phyloP scores from a whole-genome alignment of 345 rosid species.

The Microthlaspi erraticum region DNA sequence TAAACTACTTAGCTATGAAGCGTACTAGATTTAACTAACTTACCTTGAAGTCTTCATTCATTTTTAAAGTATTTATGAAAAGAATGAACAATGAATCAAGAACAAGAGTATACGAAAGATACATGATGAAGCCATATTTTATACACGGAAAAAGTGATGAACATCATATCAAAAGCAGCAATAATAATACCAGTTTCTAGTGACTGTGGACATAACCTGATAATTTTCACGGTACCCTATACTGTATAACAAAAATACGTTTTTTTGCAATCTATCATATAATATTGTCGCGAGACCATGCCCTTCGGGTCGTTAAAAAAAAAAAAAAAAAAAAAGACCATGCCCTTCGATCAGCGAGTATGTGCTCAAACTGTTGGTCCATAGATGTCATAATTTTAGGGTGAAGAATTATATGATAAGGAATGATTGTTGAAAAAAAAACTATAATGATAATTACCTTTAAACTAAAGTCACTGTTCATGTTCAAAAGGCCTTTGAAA shows the following conservation, averaged over 20 bases:
- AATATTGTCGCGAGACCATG: conserved; percentile 37
- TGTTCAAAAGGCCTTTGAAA: conserved; percentile 38
- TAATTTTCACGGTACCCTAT: conserved; percentile 40
- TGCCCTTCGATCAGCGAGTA: conserved; percentile 36
- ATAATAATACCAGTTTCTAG: conserved; percentile 34
- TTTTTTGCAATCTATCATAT: conserved; percentile 12
- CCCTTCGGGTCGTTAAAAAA: too few species aligned
- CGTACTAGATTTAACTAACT: conserved; percentile 27
- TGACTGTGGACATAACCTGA: conserved; percentile 43
- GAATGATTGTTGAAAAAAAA: conserved; percentile 40
- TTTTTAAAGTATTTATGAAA: neutral
- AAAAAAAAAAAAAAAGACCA: too few species aligned
- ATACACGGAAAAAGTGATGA: conserved; percentile 42
- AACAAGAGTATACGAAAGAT: conserved; percentile 23
- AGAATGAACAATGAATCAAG: conserved; percentile 13
- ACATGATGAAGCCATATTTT: conserved; percentile 26
- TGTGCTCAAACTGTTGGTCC: conserved; percentile 36
- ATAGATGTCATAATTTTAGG: conserved; percentile 29
- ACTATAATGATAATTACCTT: conserved; percentile 36
- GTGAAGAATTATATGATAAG: conserved; percentile 31
- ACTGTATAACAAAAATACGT: conserved; percentile 30
- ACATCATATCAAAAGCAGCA: conserved; percentile 42
- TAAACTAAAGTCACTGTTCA: conserved; percentile 41
- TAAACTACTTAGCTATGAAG: neutral
- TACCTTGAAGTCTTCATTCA: conserved; percentile 24